A percentile compares a stretch with the other conserved stretches of the same genome.
Evolutionary conservation across 352 stramenopile species (phyloP).

Genomic region (Globisporangium cylindrosporum): DNA sequence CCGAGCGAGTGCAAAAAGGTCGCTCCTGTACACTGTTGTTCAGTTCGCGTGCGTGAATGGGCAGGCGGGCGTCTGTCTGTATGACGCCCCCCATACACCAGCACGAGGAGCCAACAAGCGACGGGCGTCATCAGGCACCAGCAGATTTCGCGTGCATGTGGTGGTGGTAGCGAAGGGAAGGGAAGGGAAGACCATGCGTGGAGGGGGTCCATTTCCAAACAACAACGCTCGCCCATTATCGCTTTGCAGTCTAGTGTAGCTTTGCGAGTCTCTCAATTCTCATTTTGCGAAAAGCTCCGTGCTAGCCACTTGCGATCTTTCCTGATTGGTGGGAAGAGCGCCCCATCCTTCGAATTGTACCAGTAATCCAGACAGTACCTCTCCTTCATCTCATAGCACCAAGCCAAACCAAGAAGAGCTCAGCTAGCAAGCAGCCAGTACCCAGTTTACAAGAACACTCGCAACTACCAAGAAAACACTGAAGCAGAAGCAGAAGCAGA

Average conservation of each 20-base stretch:
- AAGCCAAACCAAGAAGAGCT: not conserved
- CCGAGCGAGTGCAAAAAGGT: not conserved
- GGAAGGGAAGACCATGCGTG: not conserved
- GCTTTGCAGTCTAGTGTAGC: not conserved
- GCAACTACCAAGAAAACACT: not conserved
- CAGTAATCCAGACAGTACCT: not conserved
- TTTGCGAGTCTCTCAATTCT: not conserved
- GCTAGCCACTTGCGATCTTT: not conserved
- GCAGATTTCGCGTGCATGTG: not conserved
- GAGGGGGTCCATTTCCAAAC: not conserved
- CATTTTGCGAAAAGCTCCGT: not conserved
- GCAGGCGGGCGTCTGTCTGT: too few relatives aligned
- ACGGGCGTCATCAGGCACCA: not conserved
- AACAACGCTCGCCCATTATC: not conserved
- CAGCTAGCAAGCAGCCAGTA: not conserved
- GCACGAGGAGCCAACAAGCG: not conserved
- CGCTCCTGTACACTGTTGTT: not conserved
- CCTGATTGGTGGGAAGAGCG: not conserved
- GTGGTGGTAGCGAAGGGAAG: not conserved
- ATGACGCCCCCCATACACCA: not conserved
- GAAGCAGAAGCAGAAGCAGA: not conserved
- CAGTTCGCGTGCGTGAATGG: not conserved
- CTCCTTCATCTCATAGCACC: not conserved
- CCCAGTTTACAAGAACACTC: slow-evolving; percentile 1
- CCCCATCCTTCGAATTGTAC: not conserved